These are phyloP conservation scores for Herpotrichia juniperi DNA, from an alignment of 2,329 filamentous ascomycete genomes.

Conservation along the genomic window DNA sequence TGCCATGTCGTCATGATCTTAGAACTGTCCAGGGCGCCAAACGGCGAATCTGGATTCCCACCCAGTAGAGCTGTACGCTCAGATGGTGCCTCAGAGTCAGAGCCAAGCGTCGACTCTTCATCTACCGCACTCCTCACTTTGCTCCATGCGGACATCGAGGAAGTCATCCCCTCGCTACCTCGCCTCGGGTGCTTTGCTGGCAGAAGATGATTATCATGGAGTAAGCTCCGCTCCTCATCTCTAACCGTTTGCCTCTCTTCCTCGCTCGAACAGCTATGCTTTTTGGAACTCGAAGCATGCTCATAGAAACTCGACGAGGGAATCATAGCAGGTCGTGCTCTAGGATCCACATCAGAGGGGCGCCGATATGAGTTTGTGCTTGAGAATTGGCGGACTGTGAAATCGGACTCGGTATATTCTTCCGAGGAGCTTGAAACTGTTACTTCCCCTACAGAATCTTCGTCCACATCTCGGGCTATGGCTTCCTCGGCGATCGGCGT, in stretches of 20 bases:
- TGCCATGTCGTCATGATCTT: constrained; percentile 90
- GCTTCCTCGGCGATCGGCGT: constrained; percentile 43
- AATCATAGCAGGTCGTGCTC: constrained; percentile 72
- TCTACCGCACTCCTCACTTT: constrained; percentile 36
- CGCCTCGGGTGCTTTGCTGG: constrained; percentile 56
- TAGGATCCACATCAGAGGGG: constrained; percentile 76
- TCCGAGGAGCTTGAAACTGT: constrained; percentile 63
- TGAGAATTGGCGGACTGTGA: constrained; percentile 55
- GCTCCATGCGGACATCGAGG: constrained; percentile 36
- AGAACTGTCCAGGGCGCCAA: constrained; percentile 56
- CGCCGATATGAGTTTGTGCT: constrained; percentile 74
- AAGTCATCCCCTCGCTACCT: constrained; percentile 33
- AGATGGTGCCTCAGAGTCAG: constrained; percentile 21
- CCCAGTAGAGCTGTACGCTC: constrained; percentile 59
- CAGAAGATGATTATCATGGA: constrained; percentile 66
- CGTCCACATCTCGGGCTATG: constrained; percentile 46
- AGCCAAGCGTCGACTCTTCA: constrained; percentile 36
- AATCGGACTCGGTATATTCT: constrained; percentile 61
- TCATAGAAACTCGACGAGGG: constrained; percentile 62
- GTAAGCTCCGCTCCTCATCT: constrained; percentile 63
- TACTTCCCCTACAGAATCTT: constrained; percentile 27
- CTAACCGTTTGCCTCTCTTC: constrained; percentile 60
- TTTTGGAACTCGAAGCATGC: constrained; percentile 21
- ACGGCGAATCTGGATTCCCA: constrained; percentile 46
- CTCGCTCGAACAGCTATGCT: constrained; percentile 54